Evolutionary conservation across 1,284 basidiomycete species (phyloP), one percentile per base, ranked within the genome.

Genomic region (Ceratobasidium sp.): DNA sequence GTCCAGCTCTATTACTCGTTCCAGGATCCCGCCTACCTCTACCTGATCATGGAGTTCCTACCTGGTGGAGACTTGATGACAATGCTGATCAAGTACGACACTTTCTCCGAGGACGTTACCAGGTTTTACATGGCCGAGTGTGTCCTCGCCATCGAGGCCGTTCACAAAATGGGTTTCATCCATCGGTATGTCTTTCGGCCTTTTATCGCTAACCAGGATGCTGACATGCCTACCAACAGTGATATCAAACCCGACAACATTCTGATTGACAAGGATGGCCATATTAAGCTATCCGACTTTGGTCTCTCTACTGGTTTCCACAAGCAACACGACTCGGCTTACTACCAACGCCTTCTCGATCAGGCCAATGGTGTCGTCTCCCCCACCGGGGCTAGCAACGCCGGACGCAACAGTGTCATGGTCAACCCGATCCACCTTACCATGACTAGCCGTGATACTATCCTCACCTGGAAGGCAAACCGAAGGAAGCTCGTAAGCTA

Each of bases 71-170:
- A 99, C 79, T 83, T 99, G 71, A 98, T 99, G 96, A 92, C 90
- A 40, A 99, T 98, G 96, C 84, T 99, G 73, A 99, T 99, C 90
- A 98, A 98, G 80, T 98, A 99, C 80, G 96, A 99, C 79, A 94
- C 96, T 0, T 99, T 99, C 81, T 94, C 93, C 8, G 96, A 99
- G 79, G 96, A 99, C 77, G 96, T 99, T 42, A 97, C 95, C 35
- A 89, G 97, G 69, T 99, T 99, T 82, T 99, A 99, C 81, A 98
- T 99, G 88, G 96, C 96, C 47, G 96, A 99, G 80, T 98, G 95
- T 78, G 94, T 98, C 68, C 84, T 99, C 35, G 96, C 96, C 22
- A 96, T 99, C 72, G 96, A 99, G 78, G 96, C 96, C 0, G 96
- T 99, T 1, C 96, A 99, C 80, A 94, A 94, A 75, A 87, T 99